These are phyloP conservation scores for Panicum miliaceum DNA, from an alignment of 176 grass and related monocot genomes.

Conservation along the genomic window DNA sequence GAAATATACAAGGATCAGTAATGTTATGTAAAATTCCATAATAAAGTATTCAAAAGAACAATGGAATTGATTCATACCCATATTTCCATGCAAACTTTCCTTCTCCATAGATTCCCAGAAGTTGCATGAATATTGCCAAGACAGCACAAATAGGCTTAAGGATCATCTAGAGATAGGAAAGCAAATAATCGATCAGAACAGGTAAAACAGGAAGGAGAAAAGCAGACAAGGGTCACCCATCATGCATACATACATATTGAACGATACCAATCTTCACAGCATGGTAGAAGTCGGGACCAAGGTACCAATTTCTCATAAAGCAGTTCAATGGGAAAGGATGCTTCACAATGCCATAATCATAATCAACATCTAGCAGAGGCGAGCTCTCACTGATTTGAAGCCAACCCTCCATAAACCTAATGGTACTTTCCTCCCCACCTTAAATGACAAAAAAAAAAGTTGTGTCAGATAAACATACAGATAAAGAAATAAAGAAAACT, in stretches of 20 bases:
- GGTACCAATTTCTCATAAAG: slow-evolving; percentile 91
- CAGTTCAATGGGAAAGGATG: slow-evolving; percentile 98
- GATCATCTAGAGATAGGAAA: slow-evolving; percentile 85
- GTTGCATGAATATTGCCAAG: slow-evolving; percentile 80
- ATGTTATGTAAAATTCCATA: background rate
- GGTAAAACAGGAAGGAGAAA: background rate
- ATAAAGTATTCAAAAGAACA: slow-evolving; percentile 3
- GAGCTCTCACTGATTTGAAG: slow-evolving; percentile 65
- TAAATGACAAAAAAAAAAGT: slow-evolving; percentile 19
- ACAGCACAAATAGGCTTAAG: slow-evolving; percentile 95
- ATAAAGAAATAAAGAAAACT: slow-evolving; percentile 31
- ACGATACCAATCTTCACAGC: slow-evolving; percentile 98
- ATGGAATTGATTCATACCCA: slow-evolving; percentile 61
- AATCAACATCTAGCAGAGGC: slow-evolving; percentile 81
- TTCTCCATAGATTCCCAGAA: slow-evolving; percentile 93
- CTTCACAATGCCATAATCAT: slow-evolving; percentile 88
- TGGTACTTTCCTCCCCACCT: slow-evolving; percentile 97
- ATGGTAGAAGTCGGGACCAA: slow-evolving; percentile 93
- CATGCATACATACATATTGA: slow-evolving; percentile 84
- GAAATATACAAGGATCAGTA: background rate
- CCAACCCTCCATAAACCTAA: slow-evolving; percentile 85
- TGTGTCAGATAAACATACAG: slow-evolving; percentile 22
- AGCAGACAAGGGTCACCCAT: background rate
- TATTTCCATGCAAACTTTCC: slow-evolving; percentile 97
- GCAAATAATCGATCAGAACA: slow-evolving; percentile 34